A percentile compares a stretch with the other conserved stretches of the same genome.
These are phyloP conservation scores for Fistulina hepatica DNA, from an alignment of 1,284 basidiomycete species.

Conservation along the genomic window DNA sequence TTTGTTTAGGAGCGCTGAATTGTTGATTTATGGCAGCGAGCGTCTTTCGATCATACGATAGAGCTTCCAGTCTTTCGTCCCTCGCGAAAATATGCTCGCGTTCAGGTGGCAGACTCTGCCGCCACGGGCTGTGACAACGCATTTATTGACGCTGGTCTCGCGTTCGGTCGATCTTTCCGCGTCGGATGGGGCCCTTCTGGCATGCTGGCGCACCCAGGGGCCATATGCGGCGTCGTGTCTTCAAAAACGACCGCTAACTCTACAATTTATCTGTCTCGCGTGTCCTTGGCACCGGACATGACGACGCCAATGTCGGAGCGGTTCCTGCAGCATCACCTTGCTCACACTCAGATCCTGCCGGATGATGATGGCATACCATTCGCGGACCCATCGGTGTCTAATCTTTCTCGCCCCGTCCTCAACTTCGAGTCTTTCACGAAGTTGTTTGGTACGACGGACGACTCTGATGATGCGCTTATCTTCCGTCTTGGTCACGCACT, in stretches of 20 bases:
- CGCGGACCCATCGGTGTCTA: constrained; percentile 31
- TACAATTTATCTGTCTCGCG: constrained; percentile 19
- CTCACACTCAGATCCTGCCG: constrained; percentile 57
- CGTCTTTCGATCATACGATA: constrained; percentile 67
- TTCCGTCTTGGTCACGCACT: constrained; percentile 87
- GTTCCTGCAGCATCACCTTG: constrained; percentile 73
- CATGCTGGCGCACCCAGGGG: constrained; percentile 65
- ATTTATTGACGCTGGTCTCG: constrained; percentile 72
- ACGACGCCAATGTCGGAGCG: constrained; percentile 36
- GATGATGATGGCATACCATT: constrained; percentile 46
- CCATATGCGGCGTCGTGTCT: constrained; percentile 49
- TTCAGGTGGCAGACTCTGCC: constrained; percentile 52
- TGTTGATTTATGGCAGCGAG: constrained; percentile 44
- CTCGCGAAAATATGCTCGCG: constrained; percentile 60
- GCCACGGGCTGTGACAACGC: constrained; percentile 55
- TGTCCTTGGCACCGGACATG: constrained; percentile 26
- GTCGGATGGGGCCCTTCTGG: constrained; percentile 86
- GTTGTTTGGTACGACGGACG: constrained; percentile 66
- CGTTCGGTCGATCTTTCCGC: constrained; percentile 82
- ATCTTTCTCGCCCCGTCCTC: too few relatives aligned
- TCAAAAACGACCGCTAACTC: constrained; percentile 30
- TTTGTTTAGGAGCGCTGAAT: constrained; percentile 7
- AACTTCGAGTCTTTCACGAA: constrained; percentile 73
- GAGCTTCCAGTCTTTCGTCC: constrained; percentile 53
- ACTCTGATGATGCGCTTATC: constrained; percentile 66